Conservation (phyloP, 805 yeast species). For the Lachancea meyersii region DNA sequence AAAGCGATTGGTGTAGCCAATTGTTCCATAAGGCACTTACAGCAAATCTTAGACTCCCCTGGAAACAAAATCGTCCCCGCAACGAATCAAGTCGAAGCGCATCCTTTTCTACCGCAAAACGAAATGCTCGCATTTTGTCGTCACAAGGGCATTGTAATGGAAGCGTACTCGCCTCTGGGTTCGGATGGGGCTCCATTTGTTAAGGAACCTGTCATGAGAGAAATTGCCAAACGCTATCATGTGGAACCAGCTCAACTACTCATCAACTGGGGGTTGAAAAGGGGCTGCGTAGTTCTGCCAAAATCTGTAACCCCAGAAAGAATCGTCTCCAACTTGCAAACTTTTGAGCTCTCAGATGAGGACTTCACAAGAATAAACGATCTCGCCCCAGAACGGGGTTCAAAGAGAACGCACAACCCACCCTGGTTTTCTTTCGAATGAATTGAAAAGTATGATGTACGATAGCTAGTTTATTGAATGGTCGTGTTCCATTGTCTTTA, state of each 20-base stretch:
- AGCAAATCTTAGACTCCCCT: slow-evolving; percentile 43
- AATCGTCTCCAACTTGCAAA: slow-evolving; percentile 35
- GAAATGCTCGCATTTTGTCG: slow-evolving; percentile 50
- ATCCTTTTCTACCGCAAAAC: slow-evolving; percentile 63
- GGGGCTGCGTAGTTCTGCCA: slow-evolving; percentile 50
- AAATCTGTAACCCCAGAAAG: slow-evolving; percentile 42
- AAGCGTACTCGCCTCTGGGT: slow-evolving; percentile 79
- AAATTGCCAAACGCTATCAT: slow-evolving; percentile 38
- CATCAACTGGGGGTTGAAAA: slow-evolving; percentile 53
- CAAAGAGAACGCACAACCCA: slow-evolving; percentile 28
- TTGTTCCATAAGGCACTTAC: slow-evolving; percentile 49
- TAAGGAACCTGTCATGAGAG: slow-evolving; percentile 37
- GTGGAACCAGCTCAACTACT: slow-evolving; percentile 45
- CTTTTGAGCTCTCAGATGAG: slow-evolving; percentile 31
- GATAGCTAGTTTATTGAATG: not conserved
- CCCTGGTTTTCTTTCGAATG: slow-evolving; percentile 22
- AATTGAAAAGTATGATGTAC: slow-evolving; percentile 1
- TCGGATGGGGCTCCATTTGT: slow-evolving; percentile 49
- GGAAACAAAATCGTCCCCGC: slow-evolving; percentile 55
- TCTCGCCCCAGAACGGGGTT: slow-evolving; percentile 26
- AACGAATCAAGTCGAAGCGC: slow-evolving; percentile 69
- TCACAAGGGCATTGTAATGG: slow-evolving; percentile 47
- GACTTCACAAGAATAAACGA: slow-evolving; percentile 31
- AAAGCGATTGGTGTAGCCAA: slow-evolving; percentile 76
- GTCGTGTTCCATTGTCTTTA: not conserved